Evolutionary conservation across 441 rosid species (phyloP).

Genomic region (Hura crepitans): DNA sequence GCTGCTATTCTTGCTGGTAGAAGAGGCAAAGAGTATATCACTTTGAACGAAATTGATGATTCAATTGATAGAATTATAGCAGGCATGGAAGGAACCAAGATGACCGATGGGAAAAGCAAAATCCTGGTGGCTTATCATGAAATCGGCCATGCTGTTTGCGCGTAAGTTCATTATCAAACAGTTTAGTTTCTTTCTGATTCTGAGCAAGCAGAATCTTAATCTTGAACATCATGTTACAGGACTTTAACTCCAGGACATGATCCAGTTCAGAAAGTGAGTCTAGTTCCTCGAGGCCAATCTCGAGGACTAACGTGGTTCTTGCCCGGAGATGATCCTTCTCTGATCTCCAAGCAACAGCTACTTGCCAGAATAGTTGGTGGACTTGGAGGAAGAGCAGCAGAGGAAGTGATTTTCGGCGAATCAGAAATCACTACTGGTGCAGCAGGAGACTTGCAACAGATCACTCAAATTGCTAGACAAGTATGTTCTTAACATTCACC

Average conservation of each 20-base stretch:
- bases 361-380: slow-evolving; percentile 72
- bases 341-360: slow-evolving; percentile 52
- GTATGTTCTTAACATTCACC: slow-evolving; percentile 19
- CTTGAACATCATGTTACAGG: slow-evolving; percentile 26
- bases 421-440: slow-evolving; percentile 72
- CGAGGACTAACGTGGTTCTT: slow-evolving; percentile 74
- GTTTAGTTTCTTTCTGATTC: not conserved
- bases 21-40: slow-evolving; percentile 54
- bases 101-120: slow-evolving; percentile 68
- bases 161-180: slow-evolving; percentile 38
- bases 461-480: slow-evolving; percentile 67
- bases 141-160: slow-evolving; percentile 63
- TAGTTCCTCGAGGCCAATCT: slow-evolving; percentile 72
- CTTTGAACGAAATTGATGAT: slow-evolving; percentile 54
- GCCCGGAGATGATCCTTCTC: slow-evolving; percentile 56
- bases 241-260: slow-evolving; percentile 65
- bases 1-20: slow-evolving; percentile 73
- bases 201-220: not conserved
- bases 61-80: slow-evolving; percentile 62
- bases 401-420: slow-evolving; percentile 63
- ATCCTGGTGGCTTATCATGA: slow-evolving; percentile 67
- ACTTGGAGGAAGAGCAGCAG: slow-evolving; percentile 71
- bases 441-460: slow-evolving; percentile 61
- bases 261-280: slow-evolving; percentile 64
- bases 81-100: slow-evolving; percentile 74